A percentile compares a stretch with the other conserved stretches of the same genome.
These are phyloP conservation scores for Melanogaster broomeanus DNA, from an alignment of 768 basidiomycete genomes.

Conservation along the genomic window DNA sequence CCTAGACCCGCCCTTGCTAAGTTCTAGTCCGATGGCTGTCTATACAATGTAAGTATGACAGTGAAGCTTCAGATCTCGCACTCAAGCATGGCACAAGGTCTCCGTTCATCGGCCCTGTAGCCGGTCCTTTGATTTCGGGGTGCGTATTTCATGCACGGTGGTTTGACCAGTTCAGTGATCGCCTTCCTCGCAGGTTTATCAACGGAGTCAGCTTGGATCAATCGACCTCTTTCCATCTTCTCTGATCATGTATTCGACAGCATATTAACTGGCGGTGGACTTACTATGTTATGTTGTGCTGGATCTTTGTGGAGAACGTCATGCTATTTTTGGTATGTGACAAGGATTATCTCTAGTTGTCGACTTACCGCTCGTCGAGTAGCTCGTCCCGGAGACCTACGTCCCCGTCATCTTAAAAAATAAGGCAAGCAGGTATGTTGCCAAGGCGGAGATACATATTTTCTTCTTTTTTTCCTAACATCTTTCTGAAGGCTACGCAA, in stretches of 20 bases:
- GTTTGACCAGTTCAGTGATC: background rate
- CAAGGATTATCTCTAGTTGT: too few species aligned
- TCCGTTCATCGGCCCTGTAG: slow-evolving; percentile 58
- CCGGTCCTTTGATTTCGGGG: slow-evolving; percentile 61
- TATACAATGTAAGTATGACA: slow-evolving; percentile 42
- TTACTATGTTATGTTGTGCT: slow-evolving; percentile 68
- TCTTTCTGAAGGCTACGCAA: slow-evolving; percentile 47
- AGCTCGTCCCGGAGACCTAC: slow-evolving; percentile 78
- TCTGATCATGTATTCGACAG: slow-evolving; percentile 30
- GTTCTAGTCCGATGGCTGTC: slow-evolving; percentile 53
- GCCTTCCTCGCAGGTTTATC: slow-evolving; percentile 52
- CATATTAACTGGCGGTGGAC: slow-evolving; percentile 75
- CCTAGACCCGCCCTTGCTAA: slow-evolving; percentile 3
- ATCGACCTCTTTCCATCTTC: background rate
- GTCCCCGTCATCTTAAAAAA: slow-evolving; percentile 56
- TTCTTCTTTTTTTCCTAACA: background rate
- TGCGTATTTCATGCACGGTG: slow-evolving; percentile 30
- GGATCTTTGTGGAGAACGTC: slow-evolving; percentile 58
- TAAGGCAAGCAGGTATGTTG: slow-evolving; percentile 55
- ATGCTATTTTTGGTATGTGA: slow-evolving; percentile 52
- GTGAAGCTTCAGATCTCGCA: background rate
- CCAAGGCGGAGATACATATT: background rate
- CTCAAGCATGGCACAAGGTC: slow-evolving; percentile 23
- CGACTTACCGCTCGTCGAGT: background rate
- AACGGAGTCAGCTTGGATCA: slow-evolving; percentile 50